These are phyloP conservation scores for Coemansia sp. DNA, from an alignment of 371 early-diverging fungal genomes.

Conservation along the genomic window DNA sequence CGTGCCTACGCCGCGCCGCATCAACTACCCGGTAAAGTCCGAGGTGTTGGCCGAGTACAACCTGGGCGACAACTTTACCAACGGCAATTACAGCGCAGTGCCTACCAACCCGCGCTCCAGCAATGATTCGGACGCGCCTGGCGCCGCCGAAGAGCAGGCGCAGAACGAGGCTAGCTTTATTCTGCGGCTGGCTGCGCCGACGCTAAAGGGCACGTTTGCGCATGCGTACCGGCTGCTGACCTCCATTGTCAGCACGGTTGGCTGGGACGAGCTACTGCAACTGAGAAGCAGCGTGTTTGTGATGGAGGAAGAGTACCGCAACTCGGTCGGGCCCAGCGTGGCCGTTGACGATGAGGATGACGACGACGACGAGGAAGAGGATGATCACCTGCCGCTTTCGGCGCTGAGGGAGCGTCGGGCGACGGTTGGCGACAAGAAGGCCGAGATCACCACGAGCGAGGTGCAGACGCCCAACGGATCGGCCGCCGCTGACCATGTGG, in stretches of 20 bases:
- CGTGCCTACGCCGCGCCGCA: conserved; percentile 64
- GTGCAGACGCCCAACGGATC: background rate
- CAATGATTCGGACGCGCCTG: conserved; percentile 39
- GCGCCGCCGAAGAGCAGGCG: conserved; percentile 36
- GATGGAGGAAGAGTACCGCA: conserved; percentile 96
- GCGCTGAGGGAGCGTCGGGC: conserved; percentile 18
- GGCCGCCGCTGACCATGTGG: conserved; percentile 4
- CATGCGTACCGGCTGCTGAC: conserved; percentile 84
- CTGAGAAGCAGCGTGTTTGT: conserved; percentile 88
- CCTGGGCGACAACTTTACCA: conserved; percentile 32
- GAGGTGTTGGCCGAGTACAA: conserved; percentile 40
- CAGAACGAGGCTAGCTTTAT: conserved; percentile 55
- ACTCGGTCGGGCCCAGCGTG: conserved; percentile 44
- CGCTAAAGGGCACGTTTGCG: conserved; percentile 87
- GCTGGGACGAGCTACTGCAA: conserved; percentile 92
- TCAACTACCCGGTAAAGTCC: conserved; percentile 47
- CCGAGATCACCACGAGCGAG: conserved; percentile 11
- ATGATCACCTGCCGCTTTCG: conserved; percentile 39
- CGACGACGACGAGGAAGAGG: conserved; percentile 14
- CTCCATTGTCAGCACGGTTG: conserved; percentile 73
- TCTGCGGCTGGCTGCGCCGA: conserved; percentile 79
- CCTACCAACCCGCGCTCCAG: conserved; percentile 27
- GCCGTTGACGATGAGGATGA: conserved; percentile 35
- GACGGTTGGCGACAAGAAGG: background rate
- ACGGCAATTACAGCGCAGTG: conserved; percentile 29